Conservation (phyloP, 2,329 filamentous ascomycete genomes). For the Cyphellophora attinorum region DNA sequence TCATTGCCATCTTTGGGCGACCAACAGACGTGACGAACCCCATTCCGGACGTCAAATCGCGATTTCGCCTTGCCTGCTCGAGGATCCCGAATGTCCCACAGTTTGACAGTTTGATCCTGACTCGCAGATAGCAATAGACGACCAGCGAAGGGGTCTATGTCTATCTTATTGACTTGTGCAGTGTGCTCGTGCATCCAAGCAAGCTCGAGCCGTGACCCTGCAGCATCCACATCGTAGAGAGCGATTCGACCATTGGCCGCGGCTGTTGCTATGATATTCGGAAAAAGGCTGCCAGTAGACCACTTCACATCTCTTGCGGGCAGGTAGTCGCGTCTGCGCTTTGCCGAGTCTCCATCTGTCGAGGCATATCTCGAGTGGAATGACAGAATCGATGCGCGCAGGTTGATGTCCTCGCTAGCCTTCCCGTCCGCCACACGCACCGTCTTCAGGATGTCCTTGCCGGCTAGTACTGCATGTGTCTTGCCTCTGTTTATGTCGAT, state of each 20-base stretch:
- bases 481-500: conserved; percentile 54
- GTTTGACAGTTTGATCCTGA: conserved; percentile 53
- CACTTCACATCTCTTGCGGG: conserved; percentile 59
- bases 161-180: conserved; percentile 56
- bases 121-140: conserved; percentile 54
- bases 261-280: conserved; percentile 53
- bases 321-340: conserved; percentile 48
- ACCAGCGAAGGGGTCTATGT: conserved; percentile 54
- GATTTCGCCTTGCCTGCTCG: conserved; percentile 32
- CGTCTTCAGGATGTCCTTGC: conserved; percentile 58
- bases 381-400: conserved; percentile 51
- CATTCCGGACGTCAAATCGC: conserved; percentile 45
- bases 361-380: conserved; percentile 44
- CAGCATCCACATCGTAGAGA: conserved; percentile 46
- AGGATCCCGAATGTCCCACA: conserved; percentile 55
- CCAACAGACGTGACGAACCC: conserved; percentile 56
- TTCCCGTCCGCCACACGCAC: conserved; percentile 48
- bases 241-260: conserved; percentile 57
- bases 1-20: conserved; percentile 47
- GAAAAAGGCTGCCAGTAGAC: conserved; percentile 50
- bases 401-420: conserved; percentile 54
- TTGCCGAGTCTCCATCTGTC: conserved; percentile 27
- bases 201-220: conserved; percentile 46
- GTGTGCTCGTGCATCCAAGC: conserved; percentile 55
- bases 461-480: conserved; percentile 55